These are phyloP conservation scores for Fusarium humuli DNA, from an alignment of 2,329 filamentous ascomycete species.

Conservation along the genomic window DNA sequence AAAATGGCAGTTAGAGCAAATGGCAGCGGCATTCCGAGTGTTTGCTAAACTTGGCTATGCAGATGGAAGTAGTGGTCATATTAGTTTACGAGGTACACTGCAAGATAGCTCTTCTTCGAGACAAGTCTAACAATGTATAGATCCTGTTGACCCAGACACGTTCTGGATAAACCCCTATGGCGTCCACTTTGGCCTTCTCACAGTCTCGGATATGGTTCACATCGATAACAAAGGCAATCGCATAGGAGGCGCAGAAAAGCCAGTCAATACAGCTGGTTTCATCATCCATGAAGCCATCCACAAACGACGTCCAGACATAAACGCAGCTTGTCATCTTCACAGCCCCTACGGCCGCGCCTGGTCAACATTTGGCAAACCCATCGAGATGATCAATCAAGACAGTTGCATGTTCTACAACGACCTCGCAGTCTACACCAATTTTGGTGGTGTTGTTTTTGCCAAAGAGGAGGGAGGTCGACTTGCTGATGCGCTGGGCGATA, in stretches of 20 bases:
- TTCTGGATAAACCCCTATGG: conserved; percentile 69
- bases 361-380: conserved; percentile 69
- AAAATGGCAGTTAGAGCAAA: conserved; percentile 53
- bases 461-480: conserved; percentile 71
- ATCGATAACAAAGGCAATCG: conserved; percentile 69
- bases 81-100: conserved; percentile 51
- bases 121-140: conserved; percentile 35
- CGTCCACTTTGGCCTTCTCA: conserved; percentile 73
- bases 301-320: conserved; percentile 70
- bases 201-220: conserved; percentile 74
- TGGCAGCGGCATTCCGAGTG: conserved; percentile 61
- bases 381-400: conserved; percentile 78
- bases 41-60: conserved; percentile 59
- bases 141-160: conserved; percentile 50
- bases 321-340: conserved; percentile 75
- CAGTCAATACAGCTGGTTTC: conserved; percentile 75
- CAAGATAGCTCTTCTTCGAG: accelerated
- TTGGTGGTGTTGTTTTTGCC: conserved; percentile 64
- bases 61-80: conserved; percentile 61
- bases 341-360: conserved; percentile 73
- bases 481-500: conserved; percentile 68
- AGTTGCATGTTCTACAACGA: conserved; percentile 71
- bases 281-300: conserved; percentile 75
- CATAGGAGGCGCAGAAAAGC: conserved; percentile 69
- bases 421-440: conserved; percentile 71